These are phyloP conservation scores for Coccomyxa sp. DNA, from an alignment of 139 green algal genomes.

Conservation along the genomic window DNA sequence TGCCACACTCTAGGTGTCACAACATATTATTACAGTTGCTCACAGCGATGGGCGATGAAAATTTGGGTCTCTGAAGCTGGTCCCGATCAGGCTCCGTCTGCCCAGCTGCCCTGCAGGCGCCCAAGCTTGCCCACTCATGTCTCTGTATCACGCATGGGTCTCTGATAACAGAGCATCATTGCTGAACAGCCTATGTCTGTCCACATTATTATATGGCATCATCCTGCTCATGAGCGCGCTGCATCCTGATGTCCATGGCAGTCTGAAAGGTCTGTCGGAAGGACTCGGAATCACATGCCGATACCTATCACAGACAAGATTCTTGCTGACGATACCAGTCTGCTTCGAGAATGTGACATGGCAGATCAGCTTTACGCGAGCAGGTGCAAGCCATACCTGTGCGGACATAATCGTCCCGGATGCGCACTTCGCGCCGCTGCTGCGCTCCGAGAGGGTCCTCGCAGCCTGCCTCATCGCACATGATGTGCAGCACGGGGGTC, in stretches of 20 bases:
- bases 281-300: background rate
- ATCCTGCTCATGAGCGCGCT: background rate
- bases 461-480: background rate
- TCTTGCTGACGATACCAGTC: background rate
- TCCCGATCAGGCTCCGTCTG: too few relatives aligned
- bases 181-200: background rate
- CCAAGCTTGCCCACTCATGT: too few relatives aligned
- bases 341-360: background rate
- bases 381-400: background rate
- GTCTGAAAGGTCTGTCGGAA: background rate
- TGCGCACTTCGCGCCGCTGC: background rate
- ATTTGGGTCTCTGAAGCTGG: too few relatives aligned
- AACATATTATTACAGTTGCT: too few relatives aligned
- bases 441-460: background rate
- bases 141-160: background rate
- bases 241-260: background rate
- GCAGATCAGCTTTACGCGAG: background rate
- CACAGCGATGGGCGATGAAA: too few relatives aligned
- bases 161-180: background rate
- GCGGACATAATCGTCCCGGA: background rate
- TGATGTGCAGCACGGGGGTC: background rate
- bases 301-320: background rate
- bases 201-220: background rate
- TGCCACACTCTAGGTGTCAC: background rate
- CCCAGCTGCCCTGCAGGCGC: too few relatives aligned